Percentiles rank a stretch among this genome's conserved stretches.
These are phyloP conservation scores for Daldinia bambusicola DNA, from an alignment of 495 filamentous ascomycete species.

Conservation along the genomic window DNA sequence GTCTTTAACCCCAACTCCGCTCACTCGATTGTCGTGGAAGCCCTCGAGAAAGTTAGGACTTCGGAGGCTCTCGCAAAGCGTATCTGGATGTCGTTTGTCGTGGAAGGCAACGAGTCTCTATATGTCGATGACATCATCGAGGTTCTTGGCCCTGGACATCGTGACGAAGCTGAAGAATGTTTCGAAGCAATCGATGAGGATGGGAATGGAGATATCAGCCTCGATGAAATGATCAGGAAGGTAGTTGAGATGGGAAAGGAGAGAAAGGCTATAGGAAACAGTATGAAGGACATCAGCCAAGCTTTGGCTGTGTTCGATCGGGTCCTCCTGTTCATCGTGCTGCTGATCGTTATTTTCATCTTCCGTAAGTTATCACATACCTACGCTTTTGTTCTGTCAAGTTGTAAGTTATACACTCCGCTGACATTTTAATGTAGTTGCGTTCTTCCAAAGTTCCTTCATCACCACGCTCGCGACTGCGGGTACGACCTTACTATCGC, in stretches of 20 bases:
- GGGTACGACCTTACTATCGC: conserved; percentile 89
- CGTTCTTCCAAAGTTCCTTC: conserved; percentile 85
- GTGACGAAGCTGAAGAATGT: conserved; percentile 81
- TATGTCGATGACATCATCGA: conserved; percentile 84
- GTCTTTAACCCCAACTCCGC: conserved; percentile 90
- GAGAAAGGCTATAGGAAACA: conserved; percentile 83
- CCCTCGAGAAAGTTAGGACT: conserved; percentile 81
- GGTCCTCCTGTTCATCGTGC: conserved; percentile 79
- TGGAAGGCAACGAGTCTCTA: conserved; percentile 84
- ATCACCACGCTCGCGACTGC: conserved; percentile 91
- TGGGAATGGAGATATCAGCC: conserved; percentile 89
- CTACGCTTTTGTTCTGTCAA: not conserved
- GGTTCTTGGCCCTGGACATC: conserved; percentile 79
- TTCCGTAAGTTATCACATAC: conserved; percentile 67
- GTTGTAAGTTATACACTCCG: not conserved
- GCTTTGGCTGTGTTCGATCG: conserved; percentile 90
- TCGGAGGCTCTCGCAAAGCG: conserved; percentile 90
- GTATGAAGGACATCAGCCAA: conserved; percentile 97
- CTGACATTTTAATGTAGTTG: conserved; percentile 61
- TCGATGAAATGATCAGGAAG: conserved; percentile 95
- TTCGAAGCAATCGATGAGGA: conserved; percentile 85
- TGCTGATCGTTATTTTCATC: conserved; percentile 83
- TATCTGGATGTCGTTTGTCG: conserved; percentile 98
- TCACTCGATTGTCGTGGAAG: conserved; percentile 87
- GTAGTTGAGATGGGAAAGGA: conserved; percentile 84